phyloP scores from a whole-genome alignment of 108 stramenopile species.

The Cyclotella kingstonii region DNA sequence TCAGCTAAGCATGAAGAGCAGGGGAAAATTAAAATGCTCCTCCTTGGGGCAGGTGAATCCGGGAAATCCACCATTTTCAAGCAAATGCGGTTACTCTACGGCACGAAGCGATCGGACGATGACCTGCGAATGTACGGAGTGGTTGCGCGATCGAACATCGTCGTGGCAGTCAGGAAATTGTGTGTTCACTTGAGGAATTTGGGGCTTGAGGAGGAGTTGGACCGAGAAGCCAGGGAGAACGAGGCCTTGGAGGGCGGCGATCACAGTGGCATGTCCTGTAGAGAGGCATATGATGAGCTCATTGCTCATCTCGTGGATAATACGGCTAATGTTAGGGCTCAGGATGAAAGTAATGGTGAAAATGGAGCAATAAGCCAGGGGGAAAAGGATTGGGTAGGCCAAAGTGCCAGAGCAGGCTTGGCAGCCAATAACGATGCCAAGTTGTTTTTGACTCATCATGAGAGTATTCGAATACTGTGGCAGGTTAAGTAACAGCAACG shows the following conservation, averaged over 20 bases:
- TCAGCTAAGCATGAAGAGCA: slow-evolving; percentile 31
- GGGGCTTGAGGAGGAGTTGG: slow-evolving; percentile 66
- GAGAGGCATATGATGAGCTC: slow-evolving; percentile 60
- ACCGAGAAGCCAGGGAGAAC: slow-evolving; percentile 51
- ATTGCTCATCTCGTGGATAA: slow-evolving; percentile 65
- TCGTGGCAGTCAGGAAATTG: slow-evolving; percentile 78
- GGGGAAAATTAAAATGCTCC: slow-evolving; percentile 92
- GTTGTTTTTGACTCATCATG: slow-evolving; percentile 74
- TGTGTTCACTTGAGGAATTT: slow-evolving; percentile 58
- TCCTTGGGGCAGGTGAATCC: slow-evolving; percentile 98
- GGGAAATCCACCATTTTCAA: slow-evolving; percentile 99
- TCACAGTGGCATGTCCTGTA: slow-evolving; percentile 54
- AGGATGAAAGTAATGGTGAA: too few relatives aligned
- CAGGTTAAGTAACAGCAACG: too few relatives aligned
- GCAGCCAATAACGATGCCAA: slow-evolving; percentile 85
- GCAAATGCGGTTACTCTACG: slow-evolving; percentile 88
- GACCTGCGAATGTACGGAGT: slow-evolving; percentile 86
- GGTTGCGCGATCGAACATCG: slow-evolving; percentile 74
- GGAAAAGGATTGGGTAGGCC: slow-evolving; percentile 84
- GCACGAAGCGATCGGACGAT: slow-evolving; percentile 66
- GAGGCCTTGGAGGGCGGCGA: slow-evolving; percentile 31
- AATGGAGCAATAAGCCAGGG: too few relatives aligned
- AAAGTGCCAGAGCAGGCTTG: slow-evolving; percentile 74
- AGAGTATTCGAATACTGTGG: slow-evolving; percentile 78
- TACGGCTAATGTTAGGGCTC: slow-evolving; percentile 44